Evolutionary conservation across 805 yeast genomes (phyloP), one percentile per base, ranked within the genome.

Genomic region (Saturnispora diversa): DNA sequence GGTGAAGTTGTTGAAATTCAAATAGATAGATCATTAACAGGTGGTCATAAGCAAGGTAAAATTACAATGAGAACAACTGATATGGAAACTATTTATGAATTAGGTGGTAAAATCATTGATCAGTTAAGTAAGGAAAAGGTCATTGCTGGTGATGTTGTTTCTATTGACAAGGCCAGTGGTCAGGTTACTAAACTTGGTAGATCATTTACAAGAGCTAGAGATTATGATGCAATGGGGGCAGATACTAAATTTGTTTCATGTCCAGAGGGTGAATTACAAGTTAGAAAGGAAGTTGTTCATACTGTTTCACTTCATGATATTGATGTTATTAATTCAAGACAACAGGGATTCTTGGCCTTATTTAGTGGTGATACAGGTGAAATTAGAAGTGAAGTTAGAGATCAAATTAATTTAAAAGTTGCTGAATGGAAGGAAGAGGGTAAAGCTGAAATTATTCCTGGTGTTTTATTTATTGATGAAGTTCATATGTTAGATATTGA

Each of bases 241-340:
- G 97, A 92, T 65, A 58, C 62, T 16, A 57, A 52, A 37, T 92
- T 92, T 62, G 97, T 92, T 17, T 96, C 98, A 31, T 72, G 94
- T 53, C 99, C 99, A 46, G 94, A 92, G 66, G 98, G 98, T 40
- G 99, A 92, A 63, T 95, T 92, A 33, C 98, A 92, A 68, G 88
- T 90, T 60, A 87, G 92, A 72, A 92, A 92, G 62, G 97, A 92
- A 64, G 87, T 90, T 53, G 95, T 92, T 16, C 99, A 92, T 66
- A 97, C 92, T 52, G 96, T 92, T 33, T 85, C 97, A 3, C 72
- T 92, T 52, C 97, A 92, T 60, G 99, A 92, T 61, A 72, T 92
- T 58, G 99, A 92, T 62, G 83, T 86, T 43, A 97, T 97, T 36
- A 92, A 92, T 59, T 88, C 97, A 2, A 76, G 92, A 54, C 98